Evolutionary conservation across 164 flowering plant species (phyloP).

Genomic region (Berberis thunbergii): DNA sequence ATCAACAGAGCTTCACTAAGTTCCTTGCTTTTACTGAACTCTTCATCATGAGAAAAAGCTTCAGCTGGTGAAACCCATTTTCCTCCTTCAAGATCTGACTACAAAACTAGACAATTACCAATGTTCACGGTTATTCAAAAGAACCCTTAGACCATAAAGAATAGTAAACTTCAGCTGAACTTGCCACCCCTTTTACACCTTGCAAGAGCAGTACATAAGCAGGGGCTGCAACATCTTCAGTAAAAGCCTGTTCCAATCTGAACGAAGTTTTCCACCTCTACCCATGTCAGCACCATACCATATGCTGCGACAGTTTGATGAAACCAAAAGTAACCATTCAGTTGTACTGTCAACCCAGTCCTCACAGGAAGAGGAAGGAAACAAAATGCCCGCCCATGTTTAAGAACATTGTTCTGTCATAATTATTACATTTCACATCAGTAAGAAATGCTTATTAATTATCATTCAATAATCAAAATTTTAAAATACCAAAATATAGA

Average conservation of each 20-base stretch:
- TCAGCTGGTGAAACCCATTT: constrained; percentile 73
- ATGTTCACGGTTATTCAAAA: constrained; percentile 88
- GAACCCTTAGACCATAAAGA: constrained; percentile 82
- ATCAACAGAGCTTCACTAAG: constrained; percentile 58
- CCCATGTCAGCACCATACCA: constrained; percentile 99
- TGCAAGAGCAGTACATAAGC: constrained; percentile 49
- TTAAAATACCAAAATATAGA: too few species aligned
- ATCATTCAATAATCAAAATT: background rate
- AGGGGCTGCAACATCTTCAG: constrained; percentile 83
- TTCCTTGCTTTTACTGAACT: constrained; percentile 45
- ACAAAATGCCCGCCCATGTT: constrained; percentile 83
- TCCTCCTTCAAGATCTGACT: constrained; percentile 69
- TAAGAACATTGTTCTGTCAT: constrained; percentile 54
- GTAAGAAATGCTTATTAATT: background rate
- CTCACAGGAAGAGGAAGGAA: constrained; percentile 89
- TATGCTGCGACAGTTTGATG: constrained; percentile 94
- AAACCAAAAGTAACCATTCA: constrained; percentile 92
- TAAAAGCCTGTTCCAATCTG: constrained; percentile 89
- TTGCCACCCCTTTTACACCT: constrained; percentile 42
- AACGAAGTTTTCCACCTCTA: constrained; percentile 91
- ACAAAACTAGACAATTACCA: constrained; percentile 44
- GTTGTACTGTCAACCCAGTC: constrained; percentile 81
- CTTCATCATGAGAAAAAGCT: constrained; percentile 76
- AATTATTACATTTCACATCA: constrained; percentile 8
- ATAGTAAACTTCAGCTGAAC: constrained; percentile 47